Conservation (phyloP, 1,139 yeast genomes). For the Pichia sp. region DNA sequence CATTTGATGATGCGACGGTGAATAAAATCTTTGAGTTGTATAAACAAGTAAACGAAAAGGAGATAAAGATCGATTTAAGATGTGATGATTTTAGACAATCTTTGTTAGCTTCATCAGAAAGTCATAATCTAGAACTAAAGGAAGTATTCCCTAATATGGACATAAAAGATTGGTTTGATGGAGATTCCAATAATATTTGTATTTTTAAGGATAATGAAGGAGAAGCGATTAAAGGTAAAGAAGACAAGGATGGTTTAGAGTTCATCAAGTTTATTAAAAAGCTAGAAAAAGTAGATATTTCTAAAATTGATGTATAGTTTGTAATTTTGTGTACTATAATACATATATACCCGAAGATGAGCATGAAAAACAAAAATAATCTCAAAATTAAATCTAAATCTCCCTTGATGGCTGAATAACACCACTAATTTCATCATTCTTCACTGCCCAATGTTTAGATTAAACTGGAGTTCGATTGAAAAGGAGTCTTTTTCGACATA, state of each 20-base stretch:
- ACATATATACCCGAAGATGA: not conserved
- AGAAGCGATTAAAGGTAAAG: not conserved
- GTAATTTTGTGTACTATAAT: not conserved
- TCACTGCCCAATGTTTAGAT: conserved; percentile 44
- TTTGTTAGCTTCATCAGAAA: no score
- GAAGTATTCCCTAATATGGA: not conserved
- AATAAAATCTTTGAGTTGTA: not conserved
- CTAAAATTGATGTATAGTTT: not conserved
- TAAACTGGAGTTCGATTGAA: conserved; percentile 74
- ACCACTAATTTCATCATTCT: not conserved
- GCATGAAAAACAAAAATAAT: no score
- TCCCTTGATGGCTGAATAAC: no score
- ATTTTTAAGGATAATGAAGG: not conserved
- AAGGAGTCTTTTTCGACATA: conserved; percentile 59
- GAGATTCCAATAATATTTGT: not conserved
- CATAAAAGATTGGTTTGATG: not conserved
- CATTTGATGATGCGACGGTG: conserved; percentile 5
- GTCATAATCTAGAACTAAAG: not conserved
- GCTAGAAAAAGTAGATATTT: not conserved
- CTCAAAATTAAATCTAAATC: no score
- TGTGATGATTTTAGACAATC: not conserved
- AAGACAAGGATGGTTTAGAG: not conserved
- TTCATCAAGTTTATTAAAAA: not conserved
- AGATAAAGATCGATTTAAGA: not conserved
- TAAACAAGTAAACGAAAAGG: not conserved